These are phyloP conservation scores for Mycoemilia scoparia DNA, from an alignment of 192 early-diverging fungal species.

Conservation along the genomic window DNA sequence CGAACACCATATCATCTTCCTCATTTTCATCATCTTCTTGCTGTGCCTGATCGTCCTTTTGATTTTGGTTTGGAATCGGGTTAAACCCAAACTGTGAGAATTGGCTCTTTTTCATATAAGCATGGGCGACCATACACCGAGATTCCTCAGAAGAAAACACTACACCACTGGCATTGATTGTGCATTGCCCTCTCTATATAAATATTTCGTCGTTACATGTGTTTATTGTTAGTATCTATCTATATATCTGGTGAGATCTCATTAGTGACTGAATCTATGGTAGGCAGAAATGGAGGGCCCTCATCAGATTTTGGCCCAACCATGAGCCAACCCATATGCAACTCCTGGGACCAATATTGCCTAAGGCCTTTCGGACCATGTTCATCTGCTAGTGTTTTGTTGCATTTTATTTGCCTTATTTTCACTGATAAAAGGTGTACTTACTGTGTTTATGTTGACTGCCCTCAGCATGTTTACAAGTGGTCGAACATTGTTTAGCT, in stretches of 20 bases:
- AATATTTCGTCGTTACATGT: too few species aligned
- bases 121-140: conserved; percentile 21
- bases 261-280: too few species aligned
- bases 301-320: too few species aligned
- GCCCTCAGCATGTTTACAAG: conserved; percentile 33
- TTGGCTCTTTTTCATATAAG: conserved; percentile 14
- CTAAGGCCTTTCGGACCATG: too few species aligned
- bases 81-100: conserved; percentile 18
- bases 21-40: conserved; percentile 3
- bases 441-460: conserved; percentile 16
- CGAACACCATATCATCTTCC: conserved; percentile 6
- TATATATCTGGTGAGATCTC: too few species aligned
- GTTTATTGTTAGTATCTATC: too few species aligned
- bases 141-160: conserved; percentile 25
- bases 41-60: neutral
- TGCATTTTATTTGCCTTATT: too few species aligned
- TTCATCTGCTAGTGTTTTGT: too few species aligned
- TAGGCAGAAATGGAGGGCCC: too few species aligned
- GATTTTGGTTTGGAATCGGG: conserved; percentile 1
- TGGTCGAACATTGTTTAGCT: conserved; percentile 23
- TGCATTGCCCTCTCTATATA: conserved; percentile 11
- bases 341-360: too few species aligned
- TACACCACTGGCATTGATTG: conserved; percentile 15
- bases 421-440: too few species aligned
- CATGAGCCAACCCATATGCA: too few species aligned